Conservation (phyloP, 139 green algal genomes). For the Tetraselmis striata region DNA sequence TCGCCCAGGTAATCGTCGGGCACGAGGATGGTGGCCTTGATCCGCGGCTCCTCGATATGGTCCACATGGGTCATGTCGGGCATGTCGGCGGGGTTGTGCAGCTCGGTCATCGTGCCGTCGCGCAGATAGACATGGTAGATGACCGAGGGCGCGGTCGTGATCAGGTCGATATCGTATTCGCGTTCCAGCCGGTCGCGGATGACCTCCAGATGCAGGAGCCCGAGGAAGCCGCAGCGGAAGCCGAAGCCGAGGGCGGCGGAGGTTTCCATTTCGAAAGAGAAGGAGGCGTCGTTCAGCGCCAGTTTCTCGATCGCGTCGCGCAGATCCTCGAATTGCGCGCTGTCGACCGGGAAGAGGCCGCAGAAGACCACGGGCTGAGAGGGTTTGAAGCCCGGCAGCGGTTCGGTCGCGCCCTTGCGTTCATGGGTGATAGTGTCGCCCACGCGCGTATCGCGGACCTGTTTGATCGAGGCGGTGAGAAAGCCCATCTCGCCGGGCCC, state of each 20-base stretch:
- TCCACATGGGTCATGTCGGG: conserved; percentile 24
- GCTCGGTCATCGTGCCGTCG: conserved; percentile 21
- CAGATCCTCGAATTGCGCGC: conserved; percentile 34
- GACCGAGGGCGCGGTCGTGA: conserved; percentile 84
- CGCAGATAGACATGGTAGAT: conserved; percentile 55
- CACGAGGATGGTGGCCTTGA: conserved; percentile 78
- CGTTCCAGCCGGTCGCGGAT: conserved; percentile 33
- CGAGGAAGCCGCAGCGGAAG: conserved; percentile 85
- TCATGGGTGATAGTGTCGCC: conserved; percentile 4
- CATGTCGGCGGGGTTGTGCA: conserved; percentile 67
- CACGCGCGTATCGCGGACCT: background rate
- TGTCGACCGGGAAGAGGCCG: conserved; percentile 28
- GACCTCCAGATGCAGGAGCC: conserved; percentile 90
- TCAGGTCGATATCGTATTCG: conserved; percentile 17
- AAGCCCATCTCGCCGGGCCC: conserved; percentile 5
- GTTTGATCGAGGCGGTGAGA: background rate
- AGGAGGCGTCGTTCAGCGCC: conserved; percentile 82
- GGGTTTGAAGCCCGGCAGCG: conserved; percentile 23
- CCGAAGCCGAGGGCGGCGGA: conserved; percentile 76
- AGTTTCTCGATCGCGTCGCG: conserved; percentile 66
- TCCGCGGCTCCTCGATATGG: conserved; percentile 72
- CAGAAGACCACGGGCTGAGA: conserved; percentile 39
- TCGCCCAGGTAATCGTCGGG: conserved; percentile 61
- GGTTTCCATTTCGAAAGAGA: conserved; percentile 66
- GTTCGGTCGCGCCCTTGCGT: background rate